phyloP scores from a whole-genome alignment of 371 early-diverging fungal genomes.

The Caulochytrium protostelioides region DNA sequence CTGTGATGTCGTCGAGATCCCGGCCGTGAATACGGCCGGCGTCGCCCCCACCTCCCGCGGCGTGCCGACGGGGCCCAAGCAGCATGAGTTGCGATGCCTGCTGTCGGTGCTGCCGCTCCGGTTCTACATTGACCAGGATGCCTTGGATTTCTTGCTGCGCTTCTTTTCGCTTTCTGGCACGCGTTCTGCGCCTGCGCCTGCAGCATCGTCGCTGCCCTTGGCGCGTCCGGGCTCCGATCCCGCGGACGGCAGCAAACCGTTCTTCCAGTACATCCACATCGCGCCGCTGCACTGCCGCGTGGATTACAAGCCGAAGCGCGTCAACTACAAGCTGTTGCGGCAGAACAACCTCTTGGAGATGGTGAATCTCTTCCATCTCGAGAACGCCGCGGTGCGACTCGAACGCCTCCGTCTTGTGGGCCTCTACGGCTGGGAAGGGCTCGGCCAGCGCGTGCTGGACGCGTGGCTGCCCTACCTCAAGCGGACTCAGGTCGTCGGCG shows the following conservation, averaged over 20 bases:
- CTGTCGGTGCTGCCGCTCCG: slow-evolving; percentile 63
- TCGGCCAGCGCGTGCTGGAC: slow-evolving; percentile 36
- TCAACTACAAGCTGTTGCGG: slow-evolving; percentile 44
- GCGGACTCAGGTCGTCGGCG: slow-evolving; percentile 61
- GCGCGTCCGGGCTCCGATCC: not conserved
- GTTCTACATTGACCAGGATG: slow-evolving; percentile 82
- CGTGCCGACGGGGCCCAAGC: too few species aligned
- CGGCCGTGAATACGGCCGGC: too few species aligned
- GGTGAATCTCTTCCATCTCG: slow-evolving; percentile 75
- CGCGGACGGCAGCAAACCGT: not conserved
- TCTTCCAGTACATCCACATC: not conserved
- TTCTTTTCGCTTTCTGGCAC: slow-evolving; percentile 55
- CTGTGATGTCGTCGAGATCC: too few species aligned
- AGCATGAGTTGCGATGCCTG: too few species aligned
- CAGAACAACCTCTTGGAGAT: slow-evolving; percentile 65
- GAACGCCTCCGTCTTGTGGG: slow-evolving; percentile 51
- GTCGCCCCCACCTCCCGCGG: too few species aligned
- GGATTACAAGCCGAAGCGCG: slow-evolving; percentile 88
- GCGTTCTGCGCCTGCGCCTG: too few species aligned
- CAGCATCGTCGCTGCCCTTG: too few species aligned
- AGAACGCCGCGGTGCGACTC: slow-evolving; percentile 68
- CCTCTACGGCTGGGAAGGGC: slow-evolving; percentile 33
- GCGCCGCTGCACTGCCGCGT: slow-evolving; percentile 12
- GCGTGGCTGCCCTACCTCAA: slow-evolving; percentile 78
- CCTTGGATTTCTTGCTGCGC: slow-evolving; percentile 52